phyloP scores from a whole-genome alignment of 345 rosid genomes.

The Lepidium didymum region DNA sequence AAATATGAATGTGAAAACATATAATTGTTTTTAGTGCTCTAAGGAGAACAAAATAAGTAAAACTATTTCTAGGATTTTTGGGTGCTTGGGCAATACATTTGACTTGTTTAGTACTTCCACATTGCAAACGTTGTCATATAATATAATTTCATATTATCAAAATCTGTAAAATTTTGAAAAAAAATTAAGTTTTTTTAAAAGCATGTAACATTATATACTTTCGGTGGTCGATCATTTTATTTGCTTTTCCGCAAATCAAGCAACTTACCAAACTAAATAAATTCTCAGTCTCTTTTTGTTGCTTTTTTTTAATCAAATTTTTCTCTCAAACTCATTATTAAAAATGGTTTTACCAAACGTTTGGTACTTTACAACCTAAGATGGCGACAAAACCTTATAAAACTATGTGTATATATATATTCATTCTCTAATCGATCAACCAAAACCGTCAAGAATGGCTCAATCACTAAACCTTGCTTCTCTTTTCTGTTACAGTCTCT shows the following conservation, averaged over 20 bases:
- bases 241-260: constrained; percentile 24
- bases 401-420: not conserved
- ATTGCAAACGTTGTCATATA: too few relatives aligned
- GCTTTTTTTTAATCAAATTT: not conserved
- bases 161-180: too few relatives aligned
- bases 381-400: not conserved
- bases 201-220: not conserved
- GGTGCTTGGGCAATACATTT: too few relatives aligned
- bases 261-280: not conserved
- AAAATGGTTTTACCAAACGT: not conserved
- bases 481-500: constrained; percentile 4
- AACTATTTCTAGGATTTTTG: too few relatives aligned
- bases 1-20: too few relatives aligned
- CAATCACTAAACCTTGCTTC: constrained; percentile 2
- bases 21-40: too few relatives aligned
- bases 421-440: not conserved
- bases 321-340: not conserved
- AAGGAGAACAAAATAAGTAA: too few relatives aligned
- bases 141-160: too few relatives aligned
- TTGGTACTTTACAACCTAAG: not conserved
- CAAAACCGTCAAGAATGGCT: constrained; percentile 2
- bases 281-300: not conserved
- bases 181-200: not conserved
- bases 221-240: constrained; percentile 16
- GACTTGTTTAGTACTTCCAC: too few relatives aligned